phyloP scores from a whole-genome alignment of 2,329 filamentous ascomycete genomes.

The Colletotrichum siamense region DNA sequence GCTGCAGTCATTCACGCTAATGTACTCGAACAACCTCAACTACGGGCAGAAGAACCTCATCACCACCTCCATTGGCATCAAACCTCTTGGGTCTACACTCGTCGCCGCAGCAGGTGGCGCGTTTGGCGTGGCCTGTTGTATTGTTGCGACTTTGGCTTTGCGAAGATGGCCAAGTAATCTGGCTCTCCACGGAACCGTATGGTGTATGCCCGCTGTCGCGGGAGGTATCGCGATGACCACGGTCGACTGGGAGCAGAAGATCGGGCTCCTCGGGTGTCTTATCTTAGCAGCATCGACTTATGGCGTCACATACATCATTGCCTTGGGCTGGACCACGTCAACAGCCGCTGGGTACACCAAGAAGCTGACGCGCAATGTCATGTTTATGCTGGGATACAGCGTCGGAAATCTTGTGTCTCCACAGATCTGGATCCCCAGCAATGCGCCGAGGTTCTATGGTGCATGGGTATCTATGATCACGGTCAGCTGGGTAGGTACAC shows the following conservation, averaged over 20 bases:
- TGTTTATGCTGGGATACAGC: slow-evolving; percentile 43
- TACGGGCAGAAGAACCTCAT: slow-evolving; percentile 45
- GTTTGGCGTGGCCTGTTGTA: slow-evolving; percentile 35
- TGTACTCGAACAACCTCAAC: slow-evolving; percentile 43
- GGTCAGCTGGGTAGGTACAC: slow-evolving; percentile 39
- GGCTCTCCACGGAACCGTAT: slow-evolving; percentile 34
- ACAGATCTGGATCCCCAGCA: slow-evolving; percentile 36
- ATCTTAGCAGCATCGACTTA: slow-evolving; percentile 33
- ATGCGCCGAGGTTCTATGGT: slow-evolving; percentile 34
- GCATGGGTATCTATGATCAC: slow-evolving; percentile 36
- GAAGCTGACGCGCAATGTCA: slow-evolving; percentile 44
- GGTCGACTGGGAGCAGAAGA: slow-evolving; percentile 31
- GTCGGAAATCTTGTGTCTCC: slow-evolving; percentile 41
- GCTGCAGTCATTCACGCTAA: slow-evolving; percentile 35
- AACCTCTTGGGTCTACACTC: slow-evolving; percentile 41
- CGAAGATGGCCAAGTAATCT: slow-evolving; percentile 33
- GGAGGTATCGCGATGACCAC: slow-evolving; percentile 36
- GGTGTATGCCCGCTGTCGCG: slow-evolving; percentile 34
- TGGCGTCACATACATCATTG: slow-evolving; percentile 40
- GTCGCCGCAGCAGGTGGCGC: slow-evolving; percentile 41
- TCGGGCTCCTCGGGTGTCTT: slow-evolving; percentile 34
- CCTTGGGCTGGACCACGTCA: slow-evolving; percentile 42
- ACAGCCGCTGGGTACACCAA: slow-evolving; percentile 45
- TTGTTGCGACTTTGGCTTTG: slow-evolving; percentile 35
- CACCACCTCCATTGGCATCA: slow-evolving; percentile 37